A percentile compares a stretch with the other conserved stretches of the same genome.
These are phyloP conservation scores for Sporisorium graminicola DNA, from an alignment of 1,284 basidiomycete species.

Conservation along the genomic window DNA sequence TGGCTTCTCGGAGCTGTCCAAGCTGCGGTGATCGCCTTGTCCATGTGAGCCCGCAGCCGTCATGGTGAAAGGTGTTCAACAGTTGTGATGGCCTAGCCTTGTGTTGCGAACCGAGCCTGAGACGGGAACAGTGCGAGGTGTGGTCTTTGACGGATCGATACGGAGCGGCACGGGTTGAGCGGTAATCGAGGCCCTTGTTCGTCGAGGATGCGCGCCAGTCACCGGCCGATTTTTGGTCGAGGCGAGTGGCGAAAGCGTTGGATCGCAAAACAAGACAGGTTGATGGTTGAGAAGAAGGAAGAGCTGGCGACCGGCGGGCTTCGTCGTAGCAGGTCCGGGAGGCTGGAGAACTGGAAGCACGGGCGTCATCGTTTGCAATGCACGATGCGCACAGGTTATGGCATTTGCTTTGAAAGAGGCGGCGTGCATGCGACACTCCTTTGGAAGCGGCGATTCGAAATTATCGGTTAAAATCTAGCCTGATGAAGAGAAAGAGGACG, in stretches of 20 bases:
- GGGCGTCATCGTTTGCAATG: neutral
- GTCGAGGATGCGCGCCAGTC: neutral
- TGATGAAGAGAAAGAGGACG: too few relatives aligned
- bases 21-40: constrained; percentile 2
- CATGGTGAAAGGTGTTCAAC: neutral
- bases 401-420: too few relatives aligned
- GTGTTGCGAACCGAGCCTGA: neutral
- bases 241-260: neutral
- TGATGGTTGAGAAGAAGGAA: neutral
- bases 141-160: neutral
- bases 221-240: neutral
- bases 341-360: neutral
- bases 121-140: neutral
- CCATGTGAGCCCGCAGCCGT: neutral
- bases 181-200: neutral
- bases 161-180: neutral
- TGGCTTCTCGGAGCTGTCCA: constrained; percentile 14
- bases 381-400: too few relatives aligned
- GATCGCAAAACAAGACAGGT: neutral
- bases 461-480: too few relatives aligned
- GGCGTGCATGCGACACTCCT: too few relatives aligned
- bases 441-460: too few relatives aligned
- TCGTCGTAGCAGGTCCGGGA: neutral
- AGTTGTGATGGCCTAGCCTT: neutral
- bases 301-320: neutral